These are phyloP conservation scores for Hylodesmum podocarpum DNA, from an alignment of 306 rosid genomes.

Conservation along the genomic window DNA sequence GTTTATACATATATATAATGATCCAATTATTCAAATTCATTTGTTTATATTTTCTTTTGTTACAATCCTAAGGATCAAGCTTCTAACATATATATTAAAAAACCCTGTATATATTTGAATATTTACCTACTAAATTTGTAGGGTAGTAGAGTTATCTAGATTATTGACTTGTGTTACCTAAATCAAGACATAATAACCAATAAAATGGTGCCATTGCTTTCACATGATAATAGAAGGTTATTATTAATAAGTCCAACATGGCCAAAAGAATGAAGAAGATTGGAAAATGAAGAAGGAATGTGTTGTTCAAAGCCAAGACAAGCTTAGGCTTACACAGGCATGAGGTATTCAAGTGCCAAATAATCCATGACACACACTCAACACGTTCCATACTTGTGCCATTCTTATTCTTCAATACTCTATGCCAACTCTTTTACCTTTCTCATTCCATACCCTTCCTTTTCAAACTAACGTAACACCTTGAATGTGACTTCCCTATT, in stretches of 20 bases:
- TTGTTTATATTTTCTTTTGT: too few relatives aligned
- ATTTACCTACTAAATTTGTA: neutral
- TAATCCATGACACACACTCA: slow-evolving; percentile 44
- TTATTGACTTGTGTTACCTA: neutral
- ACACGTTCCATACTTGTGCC: slow-evolving; percentile 54
- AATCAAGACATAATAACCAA: neutral
- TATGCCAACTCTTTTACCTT: neutral
- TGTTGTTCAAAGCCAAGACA: slow-evolving; percentile 17
- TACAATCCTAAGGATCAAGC: neutral
- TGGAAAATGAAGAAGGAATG: slow-evolving; percentile 28
- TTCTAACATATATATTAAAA: neutral
- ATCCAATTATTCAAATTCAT: too few relatives aligned
- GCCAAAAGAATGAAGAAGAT: neutral
- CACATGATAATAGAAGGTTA: neutral
- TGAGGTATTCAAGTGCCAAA: slow-evolving; percentile 55
- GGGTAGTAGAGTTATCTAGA: slow-evolving; percentile 3
- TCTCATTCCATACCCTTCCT: neutral
- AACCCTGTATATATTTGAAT: neutral
- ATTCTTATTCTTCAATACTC: neutral
- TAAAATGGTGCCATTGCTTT: neutral
- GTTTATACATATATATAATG: too few relatives aligned
- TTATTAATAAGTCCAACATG: neutral
- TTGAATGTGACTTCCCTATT: slow-evolving; percentile 16
- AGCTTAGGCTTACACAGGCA: slow-evolving; percentile 34
- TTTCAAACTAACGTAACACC: slow-evolving; percentile 24